phyloP scores from a whole-genome alignment of 2,329 filamentous ascomycete genomes.

The Trichoderma sp. region DNA sequence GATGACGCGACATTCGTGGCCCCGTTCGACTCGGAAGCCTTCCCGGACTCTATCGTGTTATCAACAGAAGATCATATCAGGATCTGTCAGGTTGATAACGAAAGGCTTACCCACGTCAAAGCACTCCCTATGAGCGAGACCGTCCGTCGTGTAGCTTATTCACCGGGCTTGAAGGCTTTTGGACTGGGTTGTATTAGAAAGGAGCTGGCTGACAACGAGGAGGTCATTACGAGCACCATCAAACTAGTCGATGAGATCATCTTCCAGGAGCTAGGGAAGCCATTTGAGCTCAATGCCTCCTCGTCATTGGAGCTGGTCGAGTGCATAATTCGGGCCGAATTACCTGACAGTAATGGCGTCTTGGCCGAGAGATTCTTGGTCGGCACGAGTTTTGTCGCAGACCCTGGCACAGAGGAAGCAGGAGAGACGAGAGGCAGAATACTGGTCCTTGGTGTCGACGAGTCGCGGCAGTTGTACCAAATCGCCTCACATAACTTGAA shows the following conservation, averaged over 20 bases:
- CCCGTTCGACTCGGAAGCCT: constrained; percentile 77
- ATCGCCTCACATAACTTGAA: constrained; percentile 68
- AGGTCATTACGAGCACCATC: constrained; percentile 77
- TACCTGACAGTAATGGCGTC: constrained; percentile 58
- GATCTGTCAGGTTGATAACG: constrained; percentile 77
- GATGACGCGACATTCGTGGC: constrained; percentile 81
- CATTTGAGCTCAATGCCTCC: constrained; percentile 57
- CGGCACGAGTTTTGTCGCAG: constrained; percentile 75
- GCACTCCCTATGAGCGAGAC: constrained; percentile 77
- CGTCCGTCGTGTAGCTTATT: constrained; percentile 84
- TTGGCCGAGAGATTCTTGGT: constrained; percentile 80
- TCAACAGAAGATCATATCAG: constrained; percentile 75
- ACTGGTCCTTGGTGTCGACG: constrained; percentile 78
- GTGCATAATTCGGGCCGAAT: constrained; percentile 73
- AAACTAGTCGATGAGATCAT: constrained; percentile 87
- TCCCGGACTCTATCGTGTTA: constrained; percentile 75
- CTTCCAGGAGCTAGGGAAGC: constrained; percentile 72
- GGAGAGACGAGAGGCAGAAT: constrained; percentile 67
- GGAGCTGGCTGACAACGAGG: constrained; percentile 66
- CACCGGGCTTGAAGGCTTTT: constrained; percentile 73
- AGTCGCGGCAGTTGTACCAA: constrained; percentile 68
- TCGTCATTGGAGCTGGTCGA: constrained; percentile 71
- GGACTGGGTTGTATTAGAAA: constrained; percentile 83
- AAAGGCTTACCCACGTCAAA: constrained; percentile 85
- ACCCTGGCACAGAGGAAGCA: constrained; percentile 51